phyloP scores from a whole-genome alignment of 2,329 filamentous ascomycete genomes.

The Claviceps humidiphila region DNA sequence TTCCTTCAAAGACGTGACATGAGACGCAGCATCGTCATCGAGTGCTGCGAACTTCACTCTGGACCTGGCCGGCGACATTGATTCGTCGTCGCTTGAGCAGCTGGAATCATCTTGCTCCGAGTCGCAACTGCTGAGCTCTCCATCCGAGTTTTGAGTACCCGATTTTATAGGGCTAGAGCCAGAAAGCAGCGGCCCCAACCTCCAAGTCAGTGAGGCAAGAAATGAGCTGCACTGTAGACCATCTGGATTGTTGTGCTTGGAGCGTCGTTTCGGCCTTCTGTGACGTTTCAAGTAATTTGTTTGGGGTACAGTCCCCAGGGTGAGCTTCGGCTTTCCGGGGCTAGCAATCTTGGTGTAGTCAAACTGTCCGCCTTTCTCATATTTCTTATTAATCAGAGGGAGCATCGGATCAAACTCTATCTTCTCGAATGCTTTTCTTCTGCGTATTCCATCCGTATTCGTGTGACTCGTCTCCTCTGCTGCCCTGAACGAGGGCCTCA shows the following conservation, averaged over 20 bases:
- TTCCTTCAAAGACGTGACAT: conserved; percentile 38
- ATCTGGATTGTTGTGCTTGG: conserved; percentile 15
- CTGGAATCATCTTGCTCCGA: conserved; percentile 45
- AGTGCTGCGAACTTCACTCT: conserved; percentile 25
- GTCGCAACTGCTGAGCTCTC: conserved; percentile 35
- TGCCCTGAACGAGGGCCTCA: conserved; percentile 31
- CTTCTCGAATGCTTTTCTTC: conserved; percentile 38
- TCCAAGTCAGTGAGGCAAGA: conserved; percentile 15
- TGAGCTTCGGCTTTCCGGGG: conserved; percentile 17
- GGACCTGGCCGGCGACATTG: conserved; percentile 36
- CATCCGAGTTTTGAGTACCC: conserved; percentile 26
- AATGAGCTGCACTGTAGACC: conserved; percentile 12
- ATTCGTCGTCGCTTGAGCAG: conserved; percentile 34
- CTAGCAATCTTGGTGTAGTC: conserved; percentile 25
- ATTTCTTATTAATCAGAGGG: conserved; percentile 43
- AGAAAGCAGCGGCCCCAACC: conserved; percentile 12
- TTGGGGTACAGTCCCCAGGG: conserved; percentile 26
- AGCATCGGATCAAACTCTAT: conserved; percentile 40
- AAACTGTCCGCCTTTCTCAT: conserved; percentile 42
- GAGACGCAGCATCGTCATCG: conserved; percentile 41
- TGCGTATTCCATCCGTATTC: conserved; percentile 16
- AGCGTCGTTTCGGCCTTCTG: conserved; percentile 25
- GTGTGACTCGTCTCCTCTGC: conserved; percentile 10
- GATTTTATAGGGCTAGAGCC: conserved; percentile 24
- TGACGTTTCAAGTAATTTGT: conserved; percentile 36